These are phyloP conservation scores for Cochlearia excelsa DNA, from an alignment of 345 rosid species.

Conservation along the genomic window DNA sequence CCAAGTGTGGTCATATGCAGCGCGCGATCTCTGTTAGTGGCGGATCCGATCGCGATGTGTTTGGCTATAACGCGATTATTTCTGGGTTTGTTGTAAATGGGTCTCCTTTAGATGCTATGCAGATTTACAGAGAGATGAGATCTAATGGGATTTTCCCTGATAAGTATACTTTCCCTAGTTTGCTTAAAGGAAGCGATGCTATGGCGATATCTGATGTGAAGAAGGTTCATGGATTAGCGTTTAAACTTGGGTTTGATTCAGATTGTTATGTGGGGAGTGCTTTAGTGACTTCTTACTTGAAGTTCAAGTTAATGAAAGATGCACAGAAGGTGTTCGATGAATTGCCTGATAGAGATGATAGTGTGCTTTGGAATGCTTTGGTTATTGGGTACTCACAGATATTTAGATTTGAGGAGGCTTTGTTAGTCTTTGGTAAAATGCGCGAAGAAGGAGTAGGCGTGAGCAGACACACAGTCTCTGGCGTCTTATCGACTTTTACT, in stretches of 20 bases:
- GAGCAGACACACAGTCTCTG: constrained; percentile 48
- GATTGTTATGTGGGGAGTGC: constrained; percentile 56
- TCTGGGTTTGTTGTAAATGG: constrained; percentile 51
- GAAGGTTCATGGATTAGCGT: constrained; percentile 52
- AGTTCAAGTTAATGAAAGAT: constrained; percentile 38
- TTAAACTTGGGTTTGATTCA: constrained; percentile 51
- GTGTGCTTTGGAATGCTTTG: constrained; percentile 68
- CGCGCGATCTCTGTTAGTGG: constrained; percentile 37
- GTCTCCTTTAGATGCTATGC: constrained; percentile 39
- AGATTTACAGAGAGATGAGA: constrained; percentile 47
- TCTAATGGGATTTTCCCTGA: constrained; percentile 46
- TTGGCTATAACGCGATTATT: constrained; percentile 50
- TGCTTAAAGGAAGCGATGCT: constrained; percentile 53
- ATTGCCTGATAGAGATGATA: constrained; percentile 48
- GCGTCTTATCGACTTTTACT: constrained; percentile 48
- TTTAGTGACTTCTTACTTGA: constrained; percentile 43
- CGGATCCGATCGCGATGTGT: constrained; percentile 41
- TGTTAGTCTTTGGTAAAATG: constrained; percentile 44
- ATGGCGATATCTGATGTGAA: constrained; percentile 43
- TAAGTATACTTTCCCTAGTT: constrained; percentile 57
- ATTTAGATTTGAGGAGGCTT: constrained; percentile 44
- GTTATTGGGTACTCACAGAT: constrained; percentile 55
- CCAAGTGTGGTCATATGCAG: constrained; percentile 44
- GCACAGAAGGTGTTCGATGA: constrained; percentile 57
- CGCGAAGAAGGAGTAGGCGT: constrained; percentile 36